Evolutionary conservation across 2,329 filamentous ascomycete species (phyloP).

Genomic region (Dothiorella sarmentorum): DNA sequence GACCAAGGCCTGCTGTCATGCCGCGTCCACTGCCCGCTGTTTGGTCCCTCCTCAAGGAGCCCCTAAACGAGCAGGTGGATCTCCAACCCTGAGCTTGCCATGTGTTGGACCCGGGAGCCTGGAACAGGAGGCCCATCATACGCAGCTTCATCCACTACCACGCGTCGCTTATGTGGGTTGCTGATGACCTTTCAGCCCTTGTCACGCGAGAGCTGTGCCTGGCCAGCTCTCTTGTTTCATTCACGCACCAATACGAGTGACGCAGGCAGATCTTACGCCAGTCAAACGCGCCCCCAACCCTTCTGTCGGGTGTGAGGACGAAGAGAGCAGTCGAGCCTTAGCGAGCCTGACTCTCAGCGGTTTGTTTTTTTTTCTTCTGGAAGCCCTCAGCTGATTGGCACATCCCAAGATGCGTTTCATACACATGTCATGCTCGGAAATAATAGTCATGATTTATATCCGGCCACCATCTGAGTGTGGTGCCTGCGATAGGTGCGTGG

Average conservation of each 20-base stretch:
- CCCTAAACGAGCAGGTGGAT: constrained; percentile 3
- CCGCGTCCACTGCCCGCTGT: neutral
- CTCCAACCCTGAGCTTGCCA: constrained; percentile 3
- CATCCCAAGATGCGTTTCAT: neutral
- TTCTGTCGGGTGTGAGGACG: neutral
- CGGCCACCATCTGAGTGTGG: neutral
- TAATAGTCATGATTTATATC: neutral
- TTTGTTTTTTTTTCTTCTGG: constrained; percentile 15
- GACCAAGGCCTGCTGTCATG: neutral
- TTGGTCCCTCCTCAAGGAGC: neutral
- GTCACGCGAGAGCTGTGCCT: neutral
- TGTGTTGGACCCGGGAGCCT: neutral
- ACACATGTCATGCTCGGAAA: neutral
- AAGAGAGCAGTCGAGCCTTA: neutral
- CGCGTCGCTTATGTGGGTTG: constrained; percentile 12
- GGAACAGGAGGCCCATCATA: constrained; percentile 7
- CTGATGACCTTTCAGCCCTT: neutral
- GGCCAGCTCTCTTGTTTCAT: neutral
- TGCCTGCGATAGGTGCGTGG: neutral
- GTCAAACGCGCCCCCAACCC: neutral
- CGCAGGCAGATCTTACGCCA: neutral
- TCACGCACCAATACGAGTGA: constrained; percentile 4
- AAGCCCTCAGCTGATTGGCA: neutral
- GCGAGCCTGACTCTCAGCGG: neutral
- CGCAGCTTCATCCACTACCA: constrained; percentile 2